These are phyloP conservation scores for Euphorbia pulcherrima DNA, from an alignment of 345 rosid species.

Conservation along the genomic window DNA sequence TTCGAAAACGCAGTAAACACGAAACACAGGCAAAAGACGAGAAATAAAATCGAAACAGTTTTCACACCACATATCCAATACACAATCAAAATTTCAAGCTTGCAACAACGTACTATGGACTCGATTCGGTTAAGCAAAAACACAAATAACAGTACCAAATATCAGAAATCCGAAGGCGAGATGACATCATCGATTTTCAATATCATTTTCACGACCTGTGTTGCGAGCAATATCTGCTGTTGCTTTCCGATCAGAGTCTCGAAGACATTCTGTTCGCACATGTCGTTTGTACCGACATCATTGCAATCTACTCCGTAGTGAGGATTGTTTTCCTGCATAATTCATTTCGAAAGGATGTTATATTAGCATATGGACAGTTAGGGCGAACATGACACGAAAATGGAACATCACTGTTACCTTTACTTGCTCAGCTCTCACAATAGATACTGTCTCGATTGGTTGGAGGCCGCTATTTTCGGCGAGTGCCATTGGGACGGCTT, in stretches of 20 bases:
- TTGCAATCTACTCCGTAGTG: constrained; percentile 88
- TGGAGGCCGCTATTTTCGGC: constrained; percentile 97
- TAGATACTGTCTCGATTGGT: constrained; percentile 91
- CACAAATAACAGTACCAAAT: neutral
- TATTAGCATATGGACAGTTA: neutral
- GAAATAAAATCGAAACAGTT: neutral
- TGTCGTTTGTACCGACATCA: constrained; percentile 90
- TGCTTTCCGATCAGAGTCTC: constrained; percentile 94
- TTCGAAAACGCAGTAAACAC: too few relatives aligned
- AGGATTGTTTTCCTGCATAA: constrained; percentile 76
- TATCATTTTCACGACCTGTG: constrained; percentile 98
- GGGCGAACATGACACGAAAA: neutral
- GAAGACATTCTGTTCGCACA: constrained; percentile 83
- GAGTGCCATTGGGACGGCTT: constrained; percentile 84
- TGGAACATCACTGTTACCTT: constrained; percentile 40
- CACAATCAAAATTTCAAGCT: constrained; percentile 17
- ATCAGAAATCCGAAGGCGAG: constrained; percentile 62
- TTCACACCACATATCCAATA: constrained; percentile 1
- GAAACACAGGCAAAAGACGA: too few relatives aligned
- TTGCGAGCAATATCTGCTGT: constrained; percentile 94
- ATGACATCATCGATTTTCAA: constrained; percentile 94
- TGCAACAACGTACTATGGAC: constrained; percentile 8
- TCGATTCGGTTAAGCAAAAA: constrained; percentile 18
- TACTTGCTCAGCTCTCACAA: constrained; percentile 84
- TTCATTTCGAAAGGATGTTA: neutral